A percentile compares a stretch with the other conserved stretches of the same genome.
phyloP scores from a whole-genome alignment of 495 filamentous ascomycete genomes.

The Penicillium desertorum region DNA sequence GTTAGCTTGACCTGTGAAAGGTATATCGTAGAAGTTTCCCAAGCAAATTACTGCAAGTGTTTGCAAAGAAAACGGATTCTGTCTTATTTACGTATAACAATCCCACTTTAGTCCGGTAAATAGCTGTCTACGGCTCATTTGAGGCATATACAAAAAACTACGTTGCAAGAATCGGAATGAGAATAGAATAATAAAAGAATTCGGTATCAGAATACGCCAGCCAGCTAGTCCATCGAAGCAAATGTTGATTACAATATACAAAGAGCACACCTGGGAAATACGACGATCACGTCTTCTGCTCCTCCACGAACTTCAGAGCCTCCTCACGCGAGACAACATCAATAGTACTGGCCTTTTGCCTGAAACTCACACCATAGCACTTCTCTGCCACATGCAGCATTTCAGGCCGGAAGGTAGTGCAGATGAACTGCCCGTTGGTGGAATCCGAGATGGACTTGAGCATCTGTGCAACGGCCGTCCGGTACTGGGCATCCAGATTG shows the following conservation, averaged over 20 bases:
- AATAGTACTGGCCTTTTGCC: slow-evolving; percentile 88
- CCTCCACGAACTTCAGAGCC: slow-evolving; percentile 91
- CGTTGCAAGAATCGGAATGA: neutral
- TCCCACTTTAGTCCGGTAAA: too few relatives aligned
- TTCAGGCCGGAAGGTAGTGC: slow-evolving; percentile 96
- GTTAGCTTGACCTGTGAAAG: slow-evolving; percentile 10
- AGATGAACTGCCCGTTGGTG: slow-evolving; percentile 68
- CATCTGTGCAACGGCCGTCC: slow-evolving; percentile 88
- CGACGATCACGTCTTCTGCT: slow-evolving; percentile 52
- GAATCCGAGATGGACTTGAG: slow-evolving; percentile 70
- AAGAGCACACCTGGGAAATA: neutral
- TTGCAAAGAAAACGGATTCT: too few relatives aligned
- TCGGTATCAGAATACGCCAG: slow-evolving; percentile 27
- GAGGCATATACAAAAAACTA: neutral
- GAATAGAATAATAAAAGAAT: slow-evolving; percentile 6
- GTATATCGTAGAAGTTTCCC: neutral
- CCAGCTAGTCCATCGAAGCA: slow-evolving; percentile 22
- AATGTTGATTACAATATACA: slow-evolving; percentile 21
- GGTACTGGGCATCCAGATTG: slow-evolving; percentile 96
- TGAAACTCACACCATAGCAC: slow-evolving; percentile 94
- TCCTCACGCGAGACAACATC: slow-evolving; percentile 85
- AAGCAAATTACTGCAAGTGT: neutral
- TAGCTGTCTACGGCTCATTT: neutral
- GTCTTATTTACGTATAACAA: too few relatives aligned
- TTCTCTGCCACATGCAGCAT: slow-evolving; percentile 95